Conservation (phyloP, 139 green algal genomes). For the Closterium sp. region DNA sequence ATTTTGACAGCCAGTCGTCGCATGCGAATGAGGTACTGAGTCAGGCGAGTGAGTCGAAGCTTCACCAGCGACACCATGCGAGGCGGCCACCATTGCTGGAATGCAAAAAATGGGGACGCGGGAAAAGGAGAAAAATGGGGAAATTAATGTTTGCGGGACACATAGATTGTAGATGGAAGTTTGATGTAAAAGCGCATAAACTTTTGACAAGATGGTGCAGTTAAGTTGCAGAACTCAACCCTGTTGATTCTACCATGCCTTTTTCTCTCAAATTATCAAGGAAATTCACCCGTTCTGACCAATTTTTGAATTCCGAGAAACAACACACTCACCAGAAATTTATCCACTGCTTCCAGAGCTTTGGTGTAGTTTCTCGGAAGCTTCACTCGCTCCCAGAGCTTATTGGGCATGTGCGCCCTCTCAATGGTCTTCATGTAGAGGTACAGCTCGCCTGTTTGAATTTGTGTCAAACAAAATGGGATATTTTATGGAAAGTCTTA, state of each 20-base stretch:
- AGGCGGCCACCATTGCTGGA: too few relatives aligned
- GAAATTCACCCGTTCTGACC: too few relatives aligned
- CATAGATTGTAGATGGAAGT: too few relatives aligned
- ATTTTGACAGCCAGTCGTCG: conserved; percentile 67
- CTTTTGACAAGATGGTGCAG: too few relatives aligned
- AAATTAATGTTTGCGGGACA: too few relatives aligned
- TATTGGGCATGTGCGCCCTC: conserved; percentile 88
- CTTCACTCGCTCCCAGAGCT: conserved; percentile 92
- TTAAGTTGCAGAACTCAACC: too few relatives aligned
- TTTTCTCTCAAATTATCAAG: too few relatives aligned
- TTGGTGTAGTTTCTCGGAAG: conserved; percentile 83
- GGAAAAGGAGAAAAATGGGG: not conserved
- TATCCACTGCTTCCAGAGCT: conserved; percentile 78
- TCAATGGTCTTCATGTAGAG: conserved; percentile 98
- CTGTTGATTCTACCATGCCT: too few relatives aligned
- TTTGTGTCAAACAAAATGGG: not conserved
- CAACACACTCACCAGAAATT: conserved; percentile 62
- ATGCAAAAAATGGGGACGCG: too few relatives aligned
- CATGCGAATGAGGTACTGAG: conserved; percentile 96
- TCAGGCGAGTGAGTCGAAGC: conserved; percentile 82
- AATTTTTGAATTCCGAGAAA: too few relatives aligned
- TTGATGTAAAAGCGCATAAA: too few relatives aligned
- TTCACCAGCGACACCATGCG: too few relatives aligned
- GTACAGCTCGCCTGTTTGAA: conserved; percentile 66
- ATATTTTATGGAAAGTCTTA: not conserved